phyloP scores from a whole-genome alignment of 352 stramenopile genomes.

The Phytophthora rubi region DNA sequence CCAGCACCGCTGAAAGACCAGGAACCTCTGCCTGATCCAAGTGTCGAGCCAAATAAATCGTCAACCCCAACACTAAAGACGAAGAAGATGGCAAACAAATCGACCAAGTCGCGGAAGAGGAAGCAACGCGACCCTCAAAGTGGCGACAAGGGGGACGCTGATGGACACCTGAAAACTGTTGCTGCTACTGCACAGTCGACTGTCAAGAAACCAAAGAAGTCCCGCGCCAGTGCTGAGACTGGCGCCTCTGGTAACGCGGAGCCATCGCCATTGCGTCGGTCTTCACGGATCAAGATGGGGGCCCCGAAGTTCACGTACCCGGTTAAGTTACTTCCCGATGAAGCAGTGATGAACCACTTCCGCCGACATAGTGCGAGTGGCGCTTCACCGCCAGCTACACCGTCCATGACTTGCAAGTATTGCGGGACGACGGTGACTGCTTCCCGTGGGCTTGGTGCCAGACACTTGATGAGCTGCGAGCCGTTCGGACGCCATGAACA shows the following conservation, averaged over 20 bases:
- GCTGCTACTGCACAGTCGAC: constrained; percentile 14
- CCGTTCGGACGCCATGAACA: not conserved
- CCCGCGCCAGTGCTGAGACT: not conserved
- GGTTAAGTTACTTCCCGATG: not conserved
- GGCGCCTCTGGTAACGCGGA: not conserved
- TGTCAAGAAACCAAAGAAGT: constrained; percentile 19
- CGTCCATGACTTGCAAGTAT: constrained; percentile 25
- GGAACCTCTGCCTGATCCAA: not conserved
- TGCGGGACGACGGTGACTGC: constrained; percentile 21
- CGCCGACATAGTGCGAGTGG: not conserved
- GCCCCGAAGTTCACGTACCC: constrained; percentile 11
- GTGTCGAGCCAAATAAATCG: not conserved
- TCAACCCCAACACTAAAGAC: not conserved
- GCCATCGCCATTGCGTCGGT: constrained; percentile 17
- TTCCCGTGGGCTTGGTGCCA: constrained; percentile 9
- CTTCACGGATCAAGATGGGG: constrained; percentile 22
- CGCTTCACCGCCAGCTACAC: not conserved
- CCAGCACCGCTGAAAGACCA: not conserved
- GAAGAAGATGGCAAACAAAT: not conserved
- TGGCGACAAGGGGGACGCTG: not conserved
- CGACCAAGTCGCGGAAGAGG: constrained; percentile 5
- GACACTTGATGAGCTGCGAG: constrained; percentile 22
- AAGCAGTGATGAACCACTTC: constrained; percentile 23
- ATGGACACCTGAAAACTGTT: not conserved
- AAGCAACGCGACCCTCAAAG: constrained; percentile 2